Base-by-base conservation (phyloP, 768 basidiomycete genomes). In the Xanthoconium stramineum region DNA sequence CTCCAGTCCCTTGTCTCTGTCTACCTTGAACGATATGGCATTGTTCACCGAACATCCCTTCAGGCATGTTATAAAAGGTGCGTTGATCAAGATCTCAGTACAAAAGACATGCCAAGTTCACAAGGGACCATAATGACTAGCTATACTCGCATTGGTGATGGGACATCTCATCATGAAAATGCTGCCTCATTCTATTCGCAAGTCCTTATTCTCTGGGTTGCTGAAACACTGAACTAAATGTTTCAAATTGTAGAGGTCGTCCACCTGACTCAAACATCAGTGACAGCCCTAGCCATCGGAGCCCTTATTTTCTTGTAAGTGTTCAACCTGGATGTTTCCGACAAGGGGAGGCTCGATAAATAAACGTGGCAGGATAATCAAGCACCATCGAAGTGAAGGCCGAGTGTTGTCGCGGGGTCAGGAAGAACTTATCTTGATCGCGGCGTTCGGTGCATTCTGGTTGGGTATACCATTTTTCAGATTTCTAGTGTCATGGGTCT, bases 401-500 rank as follows among this genome's bases (percentile, higher is more conserved):
- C 80, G 80, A 49, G 67, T 85, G 57, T 69, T 92, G 62, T 83
- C 86, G 44, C 83, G 82, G 61, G 77, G 76, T 53, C 90, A 92
- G 63, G 88, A 90, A 65, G 88, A 92, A 64, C 78, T 83, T 71
- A 74, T 87, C 19, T 65, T 92, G 69, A 86, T 92, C 58, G 83
- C 76, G 6, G 84, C 85, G 3, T 78, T 91, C 54, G 88, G 84
- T 12, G 72, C 91, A 55, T 82, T 88, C 66, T 91, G 88, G 87
- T 75, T 91, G 48, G 88, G 90, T 90, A 68, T 68, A 82, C 74
- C 35, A 24, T 24, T 56, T 42, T 38, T 14, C 30, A 3, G 30
- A 5, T 37, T 24, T 38, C 10, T 2, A 39, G 47, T 36, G 11
- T 47, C 39, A 12, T 35, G 32, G 15, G 49, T 54, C 51, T 63